Percentiles rank a stretch among this genome's conserved stretches.
Conservation (phyloP, 1,284 basidiomycete genomes). For the Ceratobasidium sp. region DNA sequence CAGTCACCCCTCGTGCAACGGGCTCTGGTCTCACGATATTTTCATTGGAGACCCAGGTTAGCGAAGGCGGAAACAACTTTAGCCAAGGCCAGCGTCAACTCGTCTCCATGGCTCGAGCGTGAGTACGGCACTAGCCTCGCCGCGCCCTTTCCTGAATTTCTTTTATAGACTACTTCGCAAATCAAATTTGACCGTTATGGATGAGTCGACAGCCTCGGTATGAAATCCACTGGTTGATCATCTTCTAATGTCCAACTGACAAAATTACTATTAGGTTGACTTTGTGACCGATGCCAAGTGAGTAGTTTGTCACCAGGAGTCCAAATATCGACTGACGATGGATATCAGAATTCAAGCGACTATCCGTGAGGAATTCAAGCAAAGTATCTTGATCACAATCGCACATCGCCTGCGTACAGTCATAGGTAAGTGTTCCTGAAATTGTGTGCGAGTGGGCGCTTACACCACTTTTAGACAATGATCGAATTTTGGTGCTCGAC, state of each 20-base stretch:
- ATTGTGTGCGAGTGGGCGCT: not conserved
- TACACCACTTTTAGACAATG: constrained; percentile 68
- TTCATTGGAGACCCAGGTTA: constrained; percentile 78
- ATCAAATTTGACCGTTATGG: constrained; percentile 41
- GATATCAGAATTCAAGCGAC: constrained; percentile 74
- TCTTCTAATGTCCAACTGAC: constrained; percentile 14
- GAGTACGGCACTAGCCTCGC: no score
- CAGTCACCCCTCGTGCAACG: constrained; percentile 41
- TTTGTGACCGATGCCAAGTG: constrained; percentile 61
- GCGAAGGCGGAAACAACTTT: constrained; percentile 85
- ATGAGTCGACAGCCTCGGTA: constrained; percentile 44
- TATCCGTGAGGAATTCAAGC: constrained; percentile 80
- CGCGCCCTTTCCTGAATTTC: no score
- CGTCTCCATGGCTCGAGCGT: constrained; percentile 73
- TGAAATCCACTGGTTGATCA: not conserved
- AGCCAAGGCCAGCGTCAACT: constrained; percentile 88
- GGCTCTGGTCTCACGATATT: constrained; percentile 60
- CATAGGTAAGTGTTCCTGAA: constrained; percentile 17
- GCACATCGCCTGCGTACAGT: constrained; percentile 48
- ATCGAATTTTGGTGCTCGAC: constrained; percentile 56
- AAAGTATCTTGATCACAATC: constrained; percentile 80
- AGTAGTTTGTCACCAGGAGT: not conserved
- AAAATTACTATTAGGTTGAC: constrained; percentile 62
- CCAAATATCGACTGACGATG: not conserved
- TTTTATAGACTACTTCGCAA: constrained; percentile 26